Evolutionary conservation across 768 basidiomycete species (phyloP).

Genomic region (Sarcodon aspratus): DNA sequence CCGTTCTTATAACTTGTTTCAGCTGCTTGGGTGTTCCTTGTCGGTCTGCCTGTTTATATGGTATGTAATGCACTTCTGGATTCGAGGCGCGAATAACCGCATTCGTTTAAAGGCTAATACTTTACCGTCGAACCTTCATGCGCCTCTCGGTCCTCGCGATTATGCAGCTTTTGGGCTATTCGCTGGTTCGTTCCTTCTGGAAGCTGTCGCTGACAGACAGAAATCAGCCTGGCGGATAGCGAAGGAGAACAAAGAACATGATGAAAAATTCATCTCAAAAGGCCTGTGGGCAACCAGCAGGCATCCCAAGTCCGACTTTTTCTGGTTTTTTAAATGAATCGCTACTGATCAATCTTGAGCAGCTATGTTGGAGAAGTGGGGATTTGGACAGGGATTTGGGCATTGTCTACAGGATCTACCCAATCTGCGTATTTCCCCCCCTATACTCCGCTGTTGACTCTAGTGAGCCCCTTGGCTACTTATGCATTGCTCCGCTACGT

Average conservation of each 20-base stretch:
- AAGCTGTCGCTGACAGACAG: constrained; percentile 51
- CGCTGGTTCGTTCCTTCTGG: constrained; percentile 44
- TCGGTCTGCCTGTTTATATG: constrained; percentile 61
- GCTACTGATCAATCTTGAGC: neutral
- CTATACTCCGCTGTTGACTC: constrained; percentile 32
- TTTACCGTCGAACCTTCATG: constrained; percentile 36
- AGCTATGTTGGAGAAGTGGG: constrained; percentile 69
- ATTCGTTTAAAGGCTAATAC: constrained; percentile 33
- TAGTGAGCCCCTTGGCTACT: constrained; percentile 50
- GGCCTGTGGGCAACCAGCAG: constrained; percentile 60
- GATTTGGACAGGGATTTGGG: constrained; percentile 59
- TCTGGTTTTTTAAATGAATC: neutral
- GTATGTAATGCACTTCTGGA: constrained; percentile 12
- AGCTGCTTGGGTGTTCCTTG: constrained; percentile 58
- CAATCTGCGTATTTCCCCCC: constrained; percentile 32
- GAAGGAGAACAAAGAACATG: constrained; percentile 52
- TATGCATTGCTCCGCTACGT: constrained; percentile 50
- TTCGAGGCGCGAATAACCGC: neutral
- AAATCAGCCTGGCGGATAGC: constrained; percentile 51
- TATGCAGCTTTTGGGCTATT: constrained; percentile 43
- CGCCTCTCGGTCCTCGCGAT: constrained; percentile 42
- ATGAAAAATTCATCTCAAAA: constrained; percentile 56
- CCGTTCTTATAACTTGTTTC: neutral
- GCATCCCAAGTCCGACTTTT: constrained; percentile 54
- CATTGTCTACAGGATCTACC: constrained; percentile 38